Percentiles rank a stretch among this genome's conserved stretches.
Evolutionary conservation across 352 stramenopile species (phyloP).

Genomic region (Albugo candida): DNA sequence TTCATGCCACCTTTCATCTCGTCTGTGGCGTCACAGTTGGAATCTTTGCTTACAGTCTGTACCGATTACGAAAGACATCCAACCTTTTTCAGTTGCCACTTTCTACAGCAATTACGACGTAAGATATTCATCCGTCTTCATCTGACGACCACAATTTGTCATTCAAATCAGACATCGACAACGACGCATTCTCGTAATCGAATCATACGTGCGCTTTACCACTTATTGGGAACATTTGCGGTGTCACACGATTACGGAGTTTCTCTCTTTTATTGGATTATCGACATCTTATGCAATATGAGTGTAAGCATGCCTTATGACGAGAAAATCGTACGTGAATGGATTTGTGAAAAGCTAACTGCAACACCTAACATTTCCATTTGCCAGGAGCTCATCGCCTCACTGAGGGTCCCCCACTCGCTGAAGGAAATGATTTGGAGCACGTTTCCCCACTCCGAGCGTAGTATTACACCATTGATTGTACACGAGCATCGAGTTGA

Average conservation of each 20-base stretch:
- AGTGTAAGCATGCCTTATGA: conserved; percentile 52
- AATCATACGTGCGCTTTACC: conserved; percentile 68
- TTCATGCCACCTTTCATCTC: conserved; percentile 78
- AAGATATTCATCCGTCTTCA: conserved; percentile 65
- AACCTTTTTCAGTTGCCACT: conserved; percentile 9
- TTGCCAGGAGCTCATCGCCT: no score
- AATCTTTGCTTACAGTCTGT: conserved; percentile 49
- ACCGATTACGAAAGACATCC: conserved; percentile 22
- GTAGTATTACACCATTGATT: no score
- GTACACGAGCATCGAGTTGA: no score
- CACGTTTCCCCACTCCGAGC: no score
- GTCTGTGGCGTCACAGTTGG: conserved; percentile 56
- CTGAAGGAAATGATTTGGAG: no score
- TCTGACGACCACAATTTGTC: conserved; percentile 45
- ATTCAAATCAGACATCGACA: conserved; percentile 53
- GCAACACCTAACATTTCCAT: neutral
- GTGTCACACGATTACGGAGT: conserved; percentile 31
- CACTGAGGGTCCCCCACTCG: no score
- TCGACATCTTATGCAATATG: conserved; percentile 66
- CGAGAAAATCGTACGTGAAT: conserved; percentile 47
- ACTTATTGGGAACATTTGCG: conserved; percentile 43
- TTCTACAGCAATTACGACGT: conserved; percentile 33
- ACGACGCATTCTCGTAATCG: conserved; percentile 72
- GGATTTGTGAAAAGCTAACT: neutral
- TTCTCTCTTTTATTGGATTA: conserved; percentile 73